These are phyloP conservation scores for Aspergillus steynii DNA, from an alignment of 495 filamentous ascomycete genomes.

Conservation along the genomic window DNA sequence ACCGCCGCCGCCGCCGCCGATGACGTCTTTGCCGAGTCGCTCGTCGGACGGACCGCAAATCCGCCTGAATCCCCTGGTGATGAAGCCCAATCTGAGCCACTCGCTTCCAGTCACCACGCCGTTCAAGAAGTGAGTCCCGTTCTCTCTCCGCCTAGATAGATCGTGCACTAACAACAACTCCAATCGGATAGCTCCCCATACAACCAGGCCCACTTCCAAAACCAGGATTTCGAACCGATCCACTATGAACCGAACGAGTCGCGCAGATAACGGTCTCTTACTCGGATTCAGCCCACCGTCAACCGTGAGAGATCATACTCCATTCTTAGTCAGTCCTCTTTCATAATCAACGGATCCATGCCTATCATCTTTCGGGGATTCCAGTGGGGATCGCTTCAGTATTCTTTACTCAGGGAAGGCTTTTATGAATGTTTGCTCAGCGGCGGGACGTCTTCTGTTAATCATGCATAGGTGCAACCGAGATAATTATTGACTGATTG, in stretches of 20 bases:
- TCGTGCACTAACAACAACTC: conserved; percentile 54
- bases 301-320: neutral
- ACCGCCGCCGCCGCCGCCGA: conserved; percentile 39
- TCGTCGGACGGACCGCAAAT: conserved; percentile 45
- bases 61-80: conserved; percentile 49
- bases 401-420: neutral
- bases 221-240: conserved; percentile 78
- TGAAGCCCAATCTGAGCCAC: conserved; percentile 48
- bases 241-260: conserved; percentile 45
- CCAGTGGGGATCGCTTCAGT: neutral
- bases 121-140: conserved; percentile 43
- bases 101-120: conserved; percentile 44
- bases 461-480: conserved; percentile 2
- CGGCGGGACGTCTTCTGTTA: neutral
- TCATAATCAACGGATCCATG: neutral
- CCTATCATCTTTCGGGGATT: conserved; percentile 1
- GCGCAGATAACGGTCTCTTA: conserved; percentile 25
- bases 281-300: neutral
- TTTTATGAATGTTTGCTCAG: neutral
- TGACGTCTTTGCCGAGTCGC: conserved; percentile 39
- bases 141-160: neutral
- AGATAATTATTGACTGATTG: conserved; percentile 8
- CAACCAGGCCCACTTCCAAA: conserved; percentile 82
- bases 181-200: conserved; percentile 58
- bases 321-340: neutral